Evolutionary conservation across 352 stramenopile species (phyloP).

Genomic region (Saprolegnia diclina): DNA sequence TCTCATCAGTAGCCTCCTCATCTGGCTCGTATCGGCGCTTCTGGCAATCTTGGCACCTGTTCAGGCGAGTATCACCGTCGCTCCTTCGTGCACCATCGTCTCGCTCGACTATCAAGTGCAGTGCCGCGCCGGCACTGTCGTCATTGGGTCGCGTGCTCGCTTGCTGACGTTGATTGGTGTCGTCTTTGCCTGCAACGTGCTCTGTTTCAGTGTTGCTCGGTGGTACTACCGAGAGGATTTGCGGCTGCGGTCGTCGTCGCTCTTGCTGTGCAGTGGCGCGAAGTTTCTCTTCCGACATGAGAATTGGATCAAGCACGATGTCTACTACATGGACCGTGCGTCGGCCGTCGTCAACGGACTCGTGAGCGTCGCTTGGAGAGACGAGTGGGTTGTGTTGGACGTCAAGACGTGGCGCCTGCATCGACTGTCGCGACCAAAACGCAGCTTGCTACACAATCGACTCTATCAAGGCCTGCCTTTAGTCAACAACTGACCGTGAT

Average conservation of each 20-base stretch:
- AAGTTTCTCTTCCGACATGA: not conserved
- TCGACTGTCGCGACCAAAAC: too few relatives aligned
- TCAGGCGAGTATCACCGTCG: not conserved
- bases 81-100: not conserved
- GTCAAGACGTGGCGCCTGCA: conserved; percentile 13
- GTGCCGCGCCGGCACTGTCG: not conserved
- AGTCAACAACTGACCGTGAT: too few relatives aligned
- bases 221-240: too few relatives aligned
- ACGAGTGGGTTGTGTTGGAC: not conserved
- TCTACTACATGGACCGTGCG: conserved; percentile 14
- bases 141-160: not conserved
- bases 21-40: not conserved
- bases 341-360: conserved; percentile 15
- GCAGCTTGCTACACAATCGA: too few relatives aligned
- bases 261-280: not conserved
- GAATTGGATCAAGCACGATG: not conserved
- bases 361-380: not conserved
- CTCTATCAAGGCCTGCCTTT: too few relatives aligned
- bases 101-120: conserved; percentile 8
- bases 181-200: not conserved
- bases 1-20: conserved; percentile 1
- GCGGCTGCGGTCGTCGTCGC: not conserved
- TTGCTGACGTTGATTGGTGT: not conserved
- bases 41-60: not conserved
- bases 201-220: not conserved